Evolutionary conservation across 2,329 filamentous ascomycete genomes (phyloP).

Genomic region (Xylariomycetidae sp.): DNA sequence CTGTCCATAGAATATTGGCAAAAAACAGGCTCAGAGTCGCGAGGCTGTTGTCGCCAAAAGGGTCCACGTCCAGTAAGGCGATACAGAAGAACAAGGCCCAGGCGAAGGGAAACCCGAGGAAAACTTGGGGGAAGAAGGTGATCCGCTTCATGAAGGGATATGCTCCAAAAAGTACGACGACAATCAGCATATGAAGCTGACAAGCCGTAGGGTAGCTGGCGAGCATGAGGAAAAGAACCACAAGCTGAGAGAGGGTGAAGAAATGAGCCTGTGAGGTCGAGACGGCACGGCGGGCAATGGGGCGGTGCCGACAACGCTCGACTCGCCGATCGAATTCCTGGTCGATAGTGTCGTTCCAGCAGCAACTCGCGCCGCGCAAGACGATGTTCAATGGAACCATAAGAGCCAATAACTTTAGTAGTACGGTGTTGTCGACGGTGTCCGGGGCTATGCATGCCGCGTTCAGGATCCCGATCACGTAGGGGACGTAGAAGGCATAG

Average conservation of each 20-base stretch:
- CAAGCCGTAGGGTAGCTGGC: constrained; percentile 6
- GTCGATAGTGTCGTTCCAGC: constrained; percentile 52
- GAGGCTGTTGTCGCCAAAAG: not conserved
- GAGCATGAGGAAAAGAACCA: constrained; percentile 29
- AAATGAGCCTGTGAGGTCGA: constrained; percentile 23
- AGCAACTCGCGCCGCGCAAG: constrained; percentile 44
- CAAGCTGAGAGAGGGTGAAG: constrained; percentile 35
- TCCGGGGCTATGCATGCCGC: constrained; percentile 27
- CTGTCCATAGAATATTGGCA: constrained; percentile 12
- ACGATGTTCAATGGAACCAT: constrained; percentile 32
- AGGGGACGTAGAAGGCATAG: constrained; percentile 48
- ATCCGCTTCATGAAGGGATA: constrained; percentile 48
- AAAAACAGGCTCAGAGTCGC: constrained; percentile 8
- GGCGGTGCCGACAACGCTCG: constrained; percentile 42
- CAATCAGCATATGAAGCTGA: constrained; percentile 24
- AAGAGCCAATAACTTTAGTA: constrained; percentile 6
- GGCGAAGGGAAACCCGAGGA: constrained; percentile 43
- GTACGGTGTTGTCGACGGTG: constrained; percentile 1
- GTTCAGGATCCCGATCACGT: constrained; percentile 38
- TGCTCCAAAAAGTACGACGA: constrained; percentile 32
- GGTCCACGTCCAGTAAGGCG: constrained; percentile 36
- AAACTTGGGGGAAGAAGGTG: constrained; percentile 45
- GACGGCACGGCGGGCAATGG: constrained; percentile 44
- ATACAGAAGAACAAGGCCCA: constrained; percentile 44
- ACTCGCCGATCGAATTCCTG: constrained; percentile 47